Percentiles rank a stretch among this genome's conserved stretches.
Evolutionary conservation across 306 rosid species (phyloP).

Genomic region (Gynostemma pentaphyllum): DNA sequence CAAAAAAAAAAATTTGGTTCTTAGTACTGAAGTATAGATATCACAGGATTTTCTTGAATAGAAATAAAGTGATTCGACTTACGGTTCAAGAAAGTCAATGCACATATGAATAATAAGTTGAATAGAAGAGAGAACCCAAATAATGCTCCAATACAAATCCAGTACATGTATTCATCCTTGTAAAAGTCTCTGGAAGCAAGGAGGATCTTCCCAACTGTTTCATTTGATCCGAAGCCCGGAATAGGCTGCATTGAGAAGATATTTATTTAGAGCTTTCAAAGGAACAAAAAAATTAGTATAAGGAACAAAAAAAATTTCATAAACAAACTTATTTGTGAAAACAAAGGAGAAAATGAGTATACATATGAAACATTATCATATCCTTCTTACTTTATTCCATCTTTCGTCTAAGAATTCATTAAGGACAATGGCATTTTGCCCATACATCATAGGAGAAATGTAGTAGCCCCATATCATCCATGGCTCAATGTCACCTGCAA

Average conservation of each 20-base stretch:
- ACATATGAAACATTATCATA: conserved; percentile 7
- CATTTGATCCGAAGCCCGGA: conserved; percentile 21
- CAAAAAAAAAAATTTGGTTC: conserved; percentile 1
- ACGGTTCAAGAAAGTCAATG: conserved; percentile 59
- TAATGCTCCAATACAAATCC: conserved; percentile 71
- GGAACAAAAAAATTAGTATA: too few species aligned
- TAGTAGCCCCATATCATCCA: conserved; percentile 75
- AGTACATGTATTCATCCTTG: conserved; percentile 51
- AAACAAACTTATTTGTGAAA: neutral
- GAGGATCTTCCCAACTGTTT: conserved; percentile 58
- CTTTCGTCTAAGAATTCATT: conserved; percentile 62
- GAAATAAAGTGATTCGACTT: conserved; percentile 14
- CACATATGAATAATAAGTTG: conserved; percentile 34
- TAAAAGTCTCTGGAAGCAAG: conserved; percentile 54
- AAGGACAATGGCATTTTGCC: conserved; percentile 52
- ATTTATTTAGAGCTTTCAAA: conserved; percentile 5
- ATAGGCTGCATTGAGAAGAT: conserved; percentile 27
- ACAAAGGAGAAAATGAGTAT: neutral
- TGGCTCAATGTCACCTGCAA: conserved; percentile 38
- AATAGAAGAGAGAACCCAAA: conserved; percentile 53
- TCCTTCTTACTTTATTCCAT: conserved; percentile 64
- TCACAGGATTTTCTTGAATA: neutral
- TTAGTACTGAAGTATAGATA: neutral
- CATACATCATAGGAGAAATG: conserved; percentile 68
- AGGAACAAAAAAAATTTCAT: too few species aligned